Evolutionary conservation across 108 stramenopile genomes (phyloP).

Genomic region (Skeletonema marinoi): DNA sequence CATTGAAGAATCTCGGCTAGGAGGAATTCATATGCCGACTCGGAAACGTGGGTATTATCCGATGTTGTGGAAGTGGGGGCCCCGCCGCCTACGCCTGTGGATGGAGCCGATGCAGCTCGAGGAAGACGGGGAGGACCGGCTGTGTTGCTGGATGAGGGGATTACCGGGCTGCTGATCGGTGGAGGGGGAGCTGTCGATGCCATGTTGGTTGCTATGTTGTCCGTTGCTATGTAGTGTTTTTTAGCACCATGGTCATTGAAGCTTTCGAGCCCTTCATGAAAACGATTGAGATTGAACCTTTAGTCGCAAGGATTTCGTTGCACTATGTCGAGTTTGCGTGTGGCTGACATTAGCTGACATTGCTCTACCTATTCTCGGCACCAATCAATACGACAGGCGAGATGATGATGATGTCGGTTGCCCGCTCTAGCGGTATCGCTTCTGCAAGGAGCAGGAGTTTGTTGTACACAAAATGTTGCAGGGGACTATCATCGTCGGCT

Average conservation of each 20-base stretch:
- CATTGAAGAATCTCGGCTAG: constrained; percentile 74
- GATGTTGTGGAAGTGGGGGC: neutral
- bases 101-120: constrained; percentile 22
- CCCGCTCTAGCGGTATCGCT: neutral
- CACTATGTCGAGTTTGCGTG: too few relatives aligned
- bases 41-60: constrained; percentile 59
- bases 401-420: neutral
- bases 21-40: constrained; percentile 78
- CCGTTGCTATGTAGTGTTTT: neutral
- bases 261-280: too few relatives aligned
- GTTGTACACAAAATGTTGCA: neutral
- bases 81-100: constrained; percentile 3
- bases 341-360: too few relatives aligned
- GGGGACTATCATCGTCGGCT: neutral
- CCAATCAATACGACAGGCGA: neutral
- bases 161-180: neutral
- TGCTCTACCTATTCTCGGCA: neutral
- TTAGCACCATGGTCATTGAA: neutral
- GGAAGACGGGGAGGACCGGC: constrained; percentile 7
- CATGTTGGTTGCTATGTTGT: neutral
- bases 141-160: constrained; percentile 12
- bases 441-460: neutral
- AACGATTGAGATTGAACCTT: too few relatives aligned
- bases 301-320: too few relatives aligned
- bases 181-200: constrained; percentile 6